Conservation (phyloP, 352 stramenopile species). For the Phytophthora gonapodyides region DNA sequence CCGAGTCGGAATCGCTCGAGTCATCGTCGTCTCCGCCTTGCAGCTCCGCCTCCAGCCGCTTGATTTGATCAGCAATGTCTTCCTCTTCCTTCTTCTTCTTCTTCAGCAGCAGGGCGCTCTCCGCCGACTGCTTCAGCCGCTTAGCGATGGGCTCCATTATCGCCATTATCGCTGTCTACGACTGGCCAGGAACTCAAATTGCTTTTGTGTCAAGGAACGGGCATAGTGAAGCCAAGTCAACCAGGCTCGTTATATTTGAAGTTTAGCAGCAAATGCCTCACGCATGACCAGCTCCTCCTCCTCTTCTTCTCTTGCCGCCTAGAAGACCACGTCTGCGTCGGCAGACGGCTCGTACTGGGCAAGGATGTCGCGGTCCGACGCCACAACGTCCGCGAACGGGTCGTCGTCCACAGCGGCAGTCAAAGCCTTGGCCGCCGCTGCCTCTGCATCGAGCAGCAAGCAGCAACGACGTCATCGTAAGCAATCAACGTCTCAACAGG, state of each 20-base stretch:
- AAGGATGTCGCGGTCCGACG: constrained; percentile 82
- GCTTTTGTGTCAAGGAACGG: constrained; percentile 6
- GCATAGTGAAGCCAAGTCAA: constrained; percentile 34
- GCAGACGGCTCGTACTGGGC: constrained; percentile 74
- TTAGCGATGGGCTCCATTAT: constrained; percentile 84
- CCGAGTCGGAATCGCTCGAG: constrained; percentile 27
- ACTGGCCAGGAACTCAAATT: constrained; percentile 32
- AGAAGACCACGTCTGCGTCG: constrained; percentile 85
- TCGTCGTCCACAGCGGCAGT: constrained; percentile 46
- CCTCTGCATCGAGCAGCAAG: constrained; percentile 12
- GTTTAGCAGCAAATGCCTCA: constrained; percentile 20
- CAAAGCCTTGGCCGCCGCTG: constrained; percentile 15
- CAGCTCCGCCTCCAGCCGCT: constrained; percentile 72
- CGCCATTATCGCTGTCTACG: constrained; percentile 1
- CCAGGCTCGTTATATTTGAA: constrained; percentile 25
- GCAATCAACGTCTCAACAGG: not conserved
- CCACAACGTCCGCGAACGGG: constrained; percentile 70
- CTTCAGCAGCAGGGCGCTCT: constrained; percentile 51
- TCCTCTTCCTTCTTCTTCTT: constrained; percentile 36
- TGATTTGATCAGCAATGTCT: constrained; percentile 71
- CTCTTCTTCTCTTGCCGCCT: constrained; percentile 15
- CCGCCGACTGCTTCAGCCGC: constrained; percentile 76
- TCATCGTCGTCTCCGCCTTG: constrained; percentile 37
- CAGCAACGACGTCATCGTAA: not conserved
- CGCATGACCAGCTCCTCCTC: not conserved